Evolutionary conservation across 169 alveolate genomes (phyloP), one percentile per base, ranked within the genome.

Genomic region (Babesia sp.): DNA sequence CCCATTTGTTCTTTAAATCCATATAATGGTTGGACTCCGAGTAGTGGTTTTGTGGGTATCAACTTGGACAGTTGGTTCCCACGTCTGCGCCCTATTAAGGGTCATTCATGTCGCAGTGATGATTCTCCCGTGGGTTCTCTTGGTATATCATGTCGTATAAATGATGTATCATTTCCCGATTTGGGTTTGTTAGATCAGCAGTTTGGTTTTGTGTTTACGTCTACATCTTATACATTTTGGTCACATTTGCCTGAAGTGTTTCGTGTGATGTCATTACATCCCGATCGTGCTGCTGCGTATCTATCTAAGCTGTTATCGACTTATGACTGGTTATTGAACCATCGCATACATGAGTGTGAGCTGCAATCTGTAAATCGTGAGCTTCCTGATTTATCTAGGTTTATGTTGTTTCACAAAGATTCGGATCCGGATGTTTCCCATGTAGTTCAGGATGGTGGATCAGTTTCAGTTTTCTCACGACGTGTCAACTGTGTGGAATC

Each of bases 1-100:
- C 41, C 63, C 16, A 14, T 64, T 12, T 64, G 74, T 31, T 3
- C 67, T 6, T 33, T 50, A 20, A 77, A 77, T 48, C 86, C 86
- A 2, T 64, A 64, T 57, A 48, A 55, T 48, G 86, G 86, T 5
- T 77, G 86, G 86, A 77, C 86, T 9, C 86, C 86, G 11, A 77
- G 63, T 37, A 36, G 70, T 3, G 61, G 57, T 8, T 77, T 77
- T 31, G 20, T 60, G 22, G 76, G 79, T 20, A 42, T 72, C 11
- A 24, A 33, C 57, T 22, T 72, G 0, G 66, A 39, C n/a, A 58
- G 6, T 12, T 57, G 67, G 67, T 7, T 50, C 29, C 58, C 58
- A 50, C 46, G 46, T 8, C 46, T 39, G 46, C 46, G 46, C 8
- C 8, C 46, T n/a, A n/a, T n/a, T n/a, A n/a, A n/a, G n/a, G n/a